phyloP scores from a whole-genome alignment of 164 flowering plant species.

The Magnolia changhungtana region DNA sequence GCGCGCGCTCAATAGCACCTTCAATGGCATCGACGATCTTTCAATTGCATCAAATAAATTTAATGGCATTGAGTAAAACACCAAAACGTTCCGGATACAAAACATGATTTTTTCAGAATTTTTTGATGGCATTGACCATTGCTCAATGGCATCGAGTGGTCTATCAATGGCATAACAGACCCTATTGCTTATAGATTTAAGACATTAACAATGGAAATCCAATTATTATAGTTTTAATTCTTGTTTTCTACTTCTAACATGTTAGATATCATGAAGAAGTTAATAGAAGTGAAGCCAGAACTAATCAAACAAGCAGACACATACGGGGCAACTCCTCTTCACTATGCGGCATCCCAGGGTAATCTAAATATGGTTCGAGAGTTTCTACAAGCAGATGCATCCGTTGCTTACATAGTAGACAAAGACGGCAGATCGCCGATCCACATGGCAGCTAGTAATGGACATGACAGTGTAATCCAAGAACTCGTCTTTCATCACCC shows the following conservation, averaged over 20 bases:
- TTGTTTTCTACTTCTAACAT: not conserved
- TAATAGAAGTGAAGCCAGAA: not conserved
- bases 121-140: too few species aligned
- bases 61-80: too few species aligned
- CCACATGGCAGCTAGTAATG: constrained; percentile 1
- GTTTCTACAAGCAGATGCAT: not conserved
- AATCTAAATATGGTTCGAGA: not conserved
- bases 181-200: too few species aligned
- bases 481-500: constrained; percentile 3
- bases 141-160: too few species aligned
- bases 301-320: not conserved
- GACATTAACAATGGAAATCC: too few species aligned
- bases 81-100: too few species aligned
- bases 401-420: not conserved
- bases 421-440: constrained; percentile 1
- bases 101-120: too few species aligned
- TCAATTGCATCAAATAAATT: too few species aligned
- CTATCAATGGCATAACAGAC: too few species aligned
- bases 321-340: not conserved
- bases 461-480: not conserved
- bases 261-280: not conserved
- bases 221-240: not conserved
- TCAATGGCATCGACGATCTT: too few species aligned
- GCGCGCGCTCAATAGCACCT: too few species aligned
- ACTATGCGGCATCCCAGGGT: constrained; percentile 5